Conservation (phyloP, 2,329 filamentous ascomycete genomes). For the Fusarium euwallaceae region DNA sequence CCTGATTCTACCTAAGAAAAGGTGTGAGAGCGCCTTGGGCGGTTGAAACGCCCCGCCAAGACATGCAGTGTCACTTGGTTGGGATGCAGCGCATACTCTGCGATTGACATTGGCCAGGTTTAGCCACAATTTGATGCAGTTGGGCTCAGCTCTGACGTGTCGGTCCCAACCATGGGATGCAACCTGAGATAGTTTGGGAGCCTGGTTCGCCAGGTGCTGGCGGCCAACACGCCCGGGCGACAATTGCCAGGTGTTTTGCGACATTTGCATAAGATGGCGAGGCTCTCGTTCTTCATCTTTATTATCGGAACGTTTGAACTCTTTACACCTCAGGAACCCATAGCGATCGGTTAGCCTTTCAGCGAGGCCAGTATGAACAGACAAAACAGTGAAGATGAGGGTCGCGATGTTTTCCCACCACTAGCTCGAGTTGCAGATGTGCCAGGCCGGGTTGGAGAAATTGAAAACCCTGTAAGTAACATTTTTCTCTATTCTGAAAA, state of each 20-base stretch:
- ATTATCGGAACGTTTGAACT: neutral
- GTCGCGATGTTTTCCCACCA: neutral
- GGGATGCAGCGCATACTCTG: neutral
- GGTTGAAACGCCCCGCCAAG: neutral
- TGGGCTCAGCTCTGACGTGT: neutral
- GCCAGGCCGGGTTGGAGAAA: neutral
- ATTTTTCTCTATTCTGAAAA: neutral
- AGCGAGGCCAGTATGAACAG: neutral
- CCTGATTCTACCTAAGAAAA: neutral
- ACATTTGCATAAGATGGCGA: neutral
- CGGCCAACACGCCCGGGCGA: neutral
- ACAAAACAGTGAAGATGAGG: neutral
- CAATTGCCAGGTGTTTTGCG: neutral
- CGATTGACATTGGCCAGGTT: neutral
- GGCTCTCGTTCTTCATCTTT: neutral
- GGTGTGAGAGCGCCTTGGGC: neutral
- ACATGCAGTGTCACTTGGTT: neutral
- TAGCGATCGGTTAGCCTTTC: neutral
- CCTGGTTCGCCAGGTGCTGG: neutral
- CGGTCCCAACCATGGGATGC: neutral
- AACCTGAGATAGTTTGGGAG: neutral
- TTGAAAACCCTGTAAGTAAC: neutral
- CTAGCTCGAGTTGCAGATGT: neutral
- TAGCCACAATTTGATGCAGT: neutral
- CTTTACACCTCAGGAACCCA: neutral